Base-by-base conservation (phyloP, 192 early-diverging fungal species). In the Coemansia sp. region DNA sequence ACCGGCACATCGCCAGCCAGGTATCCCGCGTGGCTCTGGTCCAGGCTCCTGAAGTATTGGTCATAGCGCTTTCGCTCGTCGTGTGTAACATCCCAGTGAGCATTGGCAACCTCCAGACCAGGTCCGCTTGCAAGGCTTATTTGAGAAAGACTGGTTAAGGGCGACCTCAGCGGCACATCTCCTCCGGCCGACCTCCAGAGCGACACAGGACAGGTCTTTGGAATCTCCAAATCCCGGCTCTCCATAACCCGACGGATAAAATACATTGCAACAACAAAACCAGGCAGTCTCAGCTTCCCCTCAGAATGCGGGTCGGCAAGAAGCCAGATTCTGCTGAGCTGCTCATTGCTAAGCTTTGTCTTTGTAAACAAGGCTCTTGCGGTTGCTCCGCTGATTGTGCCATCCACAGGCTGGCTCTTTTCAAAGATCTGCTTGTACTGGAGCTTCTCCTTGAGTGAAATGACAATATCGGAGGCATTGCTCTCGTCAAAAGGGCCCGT, bases 261-360 rank as follows among this genome's bases (percentile, higher is more conserved):
- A 69, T 89, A 87, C 95, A 98, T 97, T 44, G 94, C 94, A 57
- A 94, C 88, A 48, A 91, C 86, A 75, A 98, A 98, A 72, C 96
- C 94, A 9, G 87, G 80, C 58, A 92, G 81, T 61, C 89, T 87
- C 40, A 98, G 73, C 58, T 88, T 86, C 50, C 92, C 92, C 19
- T 88, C 77, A 1, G 78, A 64, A 42, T 87, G 85, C 12, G 89
- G 87, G 71, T 98, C 95, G 6, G 91, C 93, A 67, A 98, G 74
- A 60, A 64, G 56, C 96, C 96, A 98, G 50, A 98, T 91, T 44
- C 87, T 86, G 19, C 85, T 79, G 39, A 98, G 85, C 63, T 79
- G 86, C 45, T 96, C 94, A 21, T 84, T 67, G 26, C 89, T 86
- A 40, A 98, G 84, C 74, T 90, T 89, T 1, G 95, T 95, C 73